Conservation (phyloP, 2,329 filamentous ascomycete species). For the Plectosphaerella sp. region DNA sequence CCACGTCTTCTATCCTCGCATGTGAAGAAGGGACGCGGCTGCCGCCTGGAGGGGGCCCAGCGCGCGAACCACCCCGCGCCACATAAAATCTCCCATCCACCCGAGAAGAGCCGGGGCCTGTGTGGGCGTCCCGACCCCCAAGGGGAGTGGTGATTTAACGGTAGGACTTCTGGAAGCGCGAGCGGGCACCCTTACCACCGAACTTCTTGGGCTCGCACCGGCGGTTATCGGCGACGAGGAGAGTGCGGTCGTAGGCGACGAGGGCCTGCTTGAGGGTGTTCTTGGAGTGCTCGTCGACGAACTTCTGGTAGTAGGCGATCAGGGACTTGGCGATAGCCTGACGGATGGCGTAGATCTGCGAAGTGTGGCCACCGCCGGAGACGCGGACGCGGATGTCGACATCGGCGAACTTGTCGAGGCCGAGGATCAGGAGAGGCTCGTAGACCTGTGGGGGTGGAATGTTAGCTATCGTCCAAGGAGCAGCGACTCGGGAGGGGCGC, state of each 20-base stretch:
- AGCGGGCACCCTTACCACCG: conserved; percentile 86
- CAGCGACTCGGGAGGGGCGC: not conserved
- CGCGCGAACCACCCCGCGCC: conserved; percentile 7
- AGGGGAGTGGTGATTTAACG: conserved; percentile 59
- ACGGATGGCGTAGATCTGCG: conserved; percentile 96
- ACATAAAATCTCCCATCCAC: conserved; percentile 3
- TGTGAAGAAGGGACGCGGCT: not conserved
- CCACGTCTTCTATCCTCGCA: not conserved
- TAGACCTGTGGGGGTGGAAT: conserved; percentile 65
- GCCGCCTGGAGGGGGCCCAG: not conserved
- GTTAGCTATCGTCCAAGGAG: conserved; percentile 2
- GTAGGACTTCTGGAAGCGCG: conserved; percentile 99
- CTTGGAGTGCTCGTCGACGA: conserved; percentile 99
- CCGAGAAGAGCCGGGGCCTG: not conserved
- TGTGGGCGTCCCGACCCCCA: not conserved
- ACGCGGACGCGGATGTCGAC: conserved; percentile 98
- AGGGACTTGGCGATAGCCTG: conserved; percentile 98
- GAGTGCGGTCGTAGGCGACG: conserved; percentile 91
- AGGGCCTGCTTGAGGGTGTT: conserved; percentile 98
- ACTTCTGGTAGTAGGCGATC: conserved; percentile 96
- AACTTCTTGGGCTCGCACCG: conserved; percentile 99
- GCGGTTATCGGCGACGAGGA: conserved; percentile 98
- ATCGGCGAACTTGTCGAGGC: conserved; percentile 92
- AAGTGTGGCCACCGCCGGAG: conserved; percentile 94
- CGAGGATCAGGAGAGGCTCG: conserved; percentile 95